Evolutionary conservation across 2,329 filamentous ascomycete species (phyloP), one percentile per base, ranked within the genome.

Genomic region (Aspergillus novofumigatus): DNA sequence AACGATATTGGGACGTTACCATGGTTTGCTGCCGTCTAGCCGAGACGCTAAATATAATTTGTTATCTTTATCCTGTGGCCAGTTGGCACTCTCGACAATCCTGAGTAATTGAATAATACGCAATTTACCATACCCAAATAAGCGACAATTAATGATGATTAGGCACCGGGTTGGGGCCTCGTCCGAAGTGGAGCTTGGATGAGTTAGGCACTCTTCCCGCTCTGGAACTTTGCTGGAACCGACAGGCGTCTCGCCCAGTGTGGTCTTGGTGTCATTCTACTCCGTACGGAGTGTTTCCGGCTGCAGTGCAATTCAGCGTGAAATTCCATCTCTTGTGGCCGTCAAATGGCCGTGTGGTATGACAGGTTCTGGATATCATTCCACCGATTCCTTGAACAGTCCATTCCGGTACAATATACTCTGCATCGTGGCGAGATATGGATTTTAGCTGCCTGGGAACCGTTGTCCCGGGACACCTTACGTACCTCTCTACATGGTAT

Each of bases 171-270:
- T 6, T 23, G 20, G 9, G n/a, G 44, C n/a, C 57, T 35, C 53
- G 32, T 35, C 54, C 48, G 51, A 52, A 51, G 51, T 55, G 49
- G 57, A 42, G 35, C 45, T 45, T 51, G 38, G 49, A 38, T 35
- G 42, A 48, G 21, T 20, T 48, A 56, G 52, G 49, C 57, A 52
- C 52, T 56, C 45, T 56, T 53, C 57, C 58, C 51, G 48, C 52
- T 58, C 55, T 54, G 55, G 58, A 53, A 55, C 49, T 45, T 50
- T 42, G 57, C 42, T 55, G 54, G 52, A 59, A 52, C 48, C 57
- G 28, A 54, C 20, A 23, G 11, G 45, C 35, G 54, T 57, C 44
- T 49, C 47, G 26, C 45, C 50, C 14, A 6, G 32, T 38, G 32
- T 14, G 14, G 14, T 35, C 32, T 17, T 35, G 32, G 8, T 1